Percentiles rank a stretch among this genome's conserved stretches.
These are phyloP conservation scores for Volutella citrinella DNA, from an alignment of 2,329 filamentous ascomycete species.

Conservation along the genomic window DNA sequence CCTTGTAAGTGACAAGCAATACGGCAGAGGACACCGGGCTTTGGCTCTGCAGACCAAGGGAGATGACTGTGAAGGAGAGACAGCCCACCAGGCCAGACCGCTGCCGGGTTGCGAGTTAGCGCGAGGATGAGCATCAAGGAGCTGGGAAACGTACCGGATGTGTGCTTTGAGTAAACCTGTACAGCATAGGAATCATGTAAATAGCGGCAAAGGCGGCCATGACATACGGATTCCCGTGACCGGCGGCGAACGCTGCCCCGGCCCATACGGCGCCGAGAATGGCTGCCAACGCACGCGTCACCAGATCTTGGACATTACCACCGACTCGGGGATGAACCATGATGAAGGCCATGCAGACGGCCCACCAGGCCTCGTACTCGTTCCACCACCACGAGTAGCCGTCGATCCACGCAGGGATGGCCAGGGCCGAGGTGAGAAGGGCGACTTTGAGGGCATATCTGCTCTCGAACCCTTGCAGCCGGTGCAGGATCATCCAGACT, in stretches of 20 bases:
- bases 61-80: constrained; percentile 54
- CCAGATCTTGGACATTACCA: constrained; percentile 55
- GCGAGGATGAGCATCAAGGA: background rate
- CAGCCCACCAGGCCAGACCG: constrained; percentile 58
- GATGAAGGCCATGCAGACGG: constrained; percentile 54
- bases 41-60: constrained; percentile 38
- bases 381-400: constrained; percentile 51
- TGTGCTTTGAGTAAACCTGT: constrained; percentile 51
- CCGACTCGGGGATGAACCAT: constrained; percentile 50
- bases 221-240: constrained; percentile 51
- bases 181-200: constrained; percentile 60
- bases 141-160: constrained; percentile 41
- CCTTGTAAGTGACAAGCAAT: constrained; percentile 44
- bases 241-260: constrained; percentile 48
- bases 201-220: constrained; percentile 53
- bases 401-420: constrained; percentile 51
- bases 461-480: constrained; percentile 55
- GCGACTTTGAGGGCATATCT: constrained; percentile 56
- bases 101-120: constrained; percentile 25
- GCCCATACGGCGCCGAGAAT: constrained; percentile 54
- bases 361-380: constrained; percentile 55
- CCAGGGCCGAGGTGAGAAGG: constrained; percentile 47
- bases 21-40: constrained; percentile 31
- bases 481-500: constrained; percentile 48
- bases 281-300: constrained; percentile 47